A percentile compares a stretch with the other conserved stretches of the same genome.
These are phyloP conservation scores for Hygrophila difformis DNA, from an alignment of 257 asterid genomes.

Conservation along the genomic window DNA sequence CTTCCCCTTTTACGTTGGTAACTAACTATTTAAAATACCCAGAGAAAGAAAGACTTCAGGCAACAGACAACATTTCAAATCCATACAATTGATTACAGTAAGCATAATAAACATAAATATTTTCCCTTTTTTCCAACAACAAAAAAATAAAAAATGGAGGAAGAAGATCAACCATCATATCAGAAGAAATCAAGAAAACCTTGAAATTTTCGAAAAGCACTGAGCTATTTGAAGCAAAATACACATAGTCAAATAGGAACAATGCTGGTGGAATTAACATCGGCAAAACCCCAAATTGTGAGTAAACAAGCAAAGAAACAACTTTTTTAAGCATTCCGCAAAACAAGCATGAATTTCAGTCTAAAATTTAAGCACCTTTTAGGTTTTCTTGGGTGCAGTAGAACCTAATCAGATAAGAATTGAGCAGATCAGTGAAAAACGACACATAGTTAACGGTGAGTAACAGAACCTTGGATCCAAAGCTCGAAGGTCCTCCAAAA, in stretches of 20 bases:
- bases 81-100: too few species aligned
- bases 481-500: conserved; percentile 11
- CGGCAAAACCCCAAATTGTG: conserved; percentile 10
- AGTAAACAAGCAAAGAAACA: conserved; percentile 9
- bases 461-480: conserved; percentile 34
- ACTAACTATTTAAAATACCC: too few species aligned
- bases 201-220: not conserved
- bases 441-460: not conserved
- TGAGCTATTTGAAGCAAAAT: conserved; percentile 17
- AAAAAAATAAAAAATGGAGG: not conserved
- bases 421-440: conserved; percentile 17
- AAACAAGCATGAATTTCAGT: conserved; percentile 8
- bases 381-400: not conserved
- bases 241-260: not conserved
- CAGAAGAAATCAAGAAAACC: not conserved
- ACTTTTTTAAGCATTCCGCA: not conserved
- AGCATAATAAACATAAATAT: too few species aligned
- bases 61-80: too few species aligned
- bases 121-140: too few species aligned
- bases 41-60: too few species aligned
- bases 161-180: conserved; percentile 2
- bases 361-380: conserved; percentile 1
- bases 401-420: conserved; percentile 10
- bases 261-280: conserved; percentile 17
- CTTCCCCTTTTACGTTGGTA: not conserved